phyloP scores from a whole-genome alignment of 2,329 filamentous ascomycete species.

The Ilyonectria destructans region DNA sequence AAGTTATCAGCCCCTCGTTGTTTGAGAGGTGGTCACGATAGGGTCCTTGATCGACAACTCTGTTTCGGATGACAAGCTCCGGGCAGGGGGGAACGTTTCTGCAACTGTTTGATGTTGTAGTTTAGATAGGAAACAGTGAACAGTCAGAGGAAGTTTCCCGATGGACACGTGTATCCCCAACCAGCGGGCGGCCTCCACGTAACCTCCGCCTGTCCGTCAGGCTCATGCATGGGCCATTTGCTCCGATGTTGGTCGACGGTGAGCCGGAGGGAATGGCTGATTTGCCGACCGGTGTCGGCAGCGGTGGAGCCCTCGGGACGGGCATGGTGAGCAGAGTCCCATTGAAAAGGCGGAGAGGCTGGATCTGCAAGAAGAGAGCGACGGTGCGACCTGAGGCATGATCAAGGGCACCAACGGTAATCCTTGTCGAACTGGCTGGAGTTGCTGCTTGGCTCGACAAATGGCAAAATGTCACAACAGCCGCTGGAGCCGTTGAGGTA shows the following conservation, averaged over 20 bases:
- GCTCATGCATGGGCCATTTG: not conserved
- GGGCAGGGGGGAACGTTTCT: conserved; percentile 15
- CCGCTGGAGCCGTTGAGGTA: conserved; percentile 32
- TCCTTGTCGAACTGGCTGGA: conserved; percentile 18
- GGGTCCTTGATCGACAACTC: conserved; percentile 17
- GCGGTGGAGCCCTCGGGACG: conserved; percentile 16
- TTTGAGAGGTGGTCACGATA: conserved; percentile 8
- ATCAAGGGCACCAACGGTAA: conserved; percentile 16
- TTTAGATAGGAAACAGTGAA: not conserved
- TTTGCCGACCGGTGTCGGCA: conserved; percentile 27
- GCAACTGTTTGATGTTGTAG: conserved; percentile 8
- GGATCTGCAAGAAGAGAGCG: conserved; percentile 10
- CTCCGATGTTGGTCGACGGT: conserved; percentile 2
- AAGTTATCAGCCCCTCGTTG: conserved; percentile 1
- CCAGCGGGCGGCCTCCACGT: not conserved
- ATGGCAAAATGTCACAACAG: conserved; percentile 21
- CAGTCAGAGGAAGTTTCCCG: not conserved
- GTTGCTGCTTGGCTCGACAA: conserved; percentile 21
- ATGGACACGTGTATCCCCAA: not conserved
- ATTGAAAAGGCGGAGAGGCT: conserved; percentile 17
- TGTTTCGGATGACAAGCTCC: conserved; percentile 21
- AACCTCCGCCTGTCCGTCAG: not conserved
- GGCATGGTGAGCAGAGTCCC: conserved; percentile 6
- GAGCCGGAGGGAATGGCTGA: conserved; percentile 21
- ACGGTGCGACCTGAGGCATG: conserved; percentile 21